Percentiles rank a stretch among this genome's conserved stretches.
These are phyloP conservation scores for Quercus rubra DNA, from an alignment of 306 rosid genomes.

Conservation along the genomic window DNA sequence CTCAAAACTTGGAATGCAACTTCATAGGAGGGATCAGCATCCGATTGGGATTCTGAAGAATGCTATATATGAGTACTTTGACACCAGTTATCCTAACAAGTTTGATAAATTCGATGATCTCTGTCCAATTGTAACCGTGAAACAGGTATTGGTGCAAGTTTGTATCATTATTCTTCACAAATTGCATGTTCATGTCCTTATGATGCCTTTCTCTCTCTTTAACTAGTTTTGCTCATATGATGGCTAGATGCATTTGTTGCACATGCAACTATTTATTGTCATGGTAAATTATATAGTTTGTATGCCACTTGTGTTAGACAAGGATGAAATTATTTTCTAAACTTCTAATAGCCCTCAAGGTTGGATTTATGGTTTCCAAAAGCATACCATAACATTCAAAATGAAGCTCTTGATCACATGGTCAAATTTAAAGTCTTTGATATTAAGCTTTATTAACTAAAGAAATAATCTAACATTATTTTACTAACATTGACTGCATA, in stretches of 20 bases:
- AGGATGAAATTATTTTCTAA: neutral
- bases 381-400: neutral
- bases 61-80: constrained; percentile 75
- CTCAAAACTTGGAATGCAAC: constrained; percentile 87
- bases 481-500: no score
- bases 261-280: neutral
- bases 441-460: neutral
- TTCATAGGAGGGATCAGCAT: constrained; percentile 85
- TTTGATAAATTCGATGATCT: constrained; percentile 83
- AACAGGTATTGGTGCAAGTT: constrained; percentile 49
- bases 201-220: constrained; percentile 6
- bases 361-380: neutral
- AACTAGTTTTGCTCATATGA: neutral
- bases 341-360: neutral
- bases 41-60: constrained; percentile 93
- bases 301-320: neutral
- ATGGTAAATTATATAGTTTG: neutral
- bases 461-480: neutral
- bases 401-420: neutral
- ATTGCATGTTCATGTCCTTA: neutral
- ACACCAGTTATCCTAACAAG: constrained; percentile 65
- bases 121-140: constrained; percentile 74
- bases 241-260: neutral
- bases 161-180: neutral
- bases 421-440: neutral